Evolutionary conservation across 1,284 basidiomycete species (phyloP), one percentile per base, ranked within the genome.

Genomic region (Exobasidium rhododendri): DNA sequence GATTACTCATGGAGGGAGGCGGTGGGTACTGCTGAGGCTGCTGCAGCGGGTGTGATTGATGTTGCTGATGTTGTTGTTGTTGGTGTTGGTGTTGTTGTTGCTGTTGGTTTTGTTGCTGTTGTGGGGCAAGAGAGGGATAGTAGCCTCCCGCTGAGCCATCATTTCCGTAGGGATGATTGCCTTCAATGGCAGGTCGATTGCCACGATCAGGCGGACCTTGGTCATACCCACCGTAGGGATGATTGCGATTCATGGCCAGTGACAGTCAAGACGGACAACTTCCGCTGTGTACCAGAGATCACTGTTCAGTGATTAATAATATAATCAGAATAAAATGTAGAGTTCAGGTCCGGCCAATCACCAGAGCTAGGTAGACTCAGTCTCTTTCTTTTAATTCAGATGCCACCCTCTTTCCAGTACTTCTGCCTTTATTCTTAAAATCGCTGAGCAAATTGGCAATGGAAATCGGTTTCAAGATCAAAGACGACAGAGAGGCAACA

Each of bases 161-260:
- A 31, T 50, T 26, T 7, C 47, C 47, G 22, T 50, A 50, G n/a
- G n/a, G n/a, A n/a, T n/a, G n/a, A 31, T 20, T 20, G 14, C 47
- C 47, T 7, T 50, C 24, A 20, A 10, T 31, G 29, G 47, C 47
- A 50, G 47, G 20, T 26, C 47, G 47, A 50, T 50, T 50, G 30
- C 24, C 20, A 44, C 52, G 24, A 32, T 29, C 24, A 17, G 52
- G 52, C 4, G 52, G 52, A 26, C 24, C 24, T 32, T 20, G 20
- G 17, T 31, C 30, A 44, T 55, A 55, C 13, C 52, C 52, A 22
- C 52, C 52, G 17, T 55, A 55, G 26, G 52, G 52, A 31, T 47
- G 24, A 14, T 59, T 24, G 29, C 35, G 31, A 47, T 57, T 30
- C 24, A 50, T 50, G 47, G 14, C 24, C 7, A 30, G n/a, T 40